These are phyloP conservation scores for Cymbopogon citratus DNA, from an alignment of 176 grass and related monocot species.

Conservation along the genomic window DNA sequence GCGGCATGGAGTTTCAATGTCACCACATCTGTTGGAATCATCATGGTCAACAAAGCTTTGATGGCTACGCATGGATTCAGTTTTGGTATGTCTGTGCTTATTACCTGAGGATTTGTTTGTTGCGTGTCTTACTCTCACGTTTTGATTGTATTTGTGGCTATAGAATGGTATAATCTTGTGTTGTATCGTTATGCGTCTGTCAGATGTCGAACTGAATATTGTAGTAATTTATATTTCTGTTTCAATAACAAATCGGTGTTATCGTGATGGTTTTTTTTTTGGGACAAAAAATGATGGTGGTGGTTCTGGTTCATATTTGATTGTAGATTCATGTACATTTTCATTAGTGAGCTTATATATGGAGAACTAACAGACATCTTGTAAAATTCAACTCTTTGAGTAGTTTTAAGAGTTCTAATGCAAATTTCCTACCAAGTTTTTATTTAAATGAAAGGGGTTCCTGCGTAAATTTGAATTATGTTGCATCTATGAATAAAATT, in stretches of 20 bases:
- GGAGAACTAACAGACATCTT: background rate
- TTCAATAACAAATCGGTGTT: background rate
- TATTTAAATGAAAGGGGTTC: background rate
- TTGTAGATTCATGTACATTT: background rate
- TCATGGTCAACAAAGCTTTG: slow-evolving; percentile 88
- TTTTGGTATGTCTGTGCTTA: slow-evolving; percentile 46
- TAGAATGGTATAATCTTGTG: background rate
- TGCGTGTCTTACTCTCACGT: background rate
- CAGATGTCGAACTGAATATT: background rate
- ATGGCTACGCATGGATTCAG: slow-evolving; percentile 77
- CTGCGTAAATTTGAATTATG: background rate
- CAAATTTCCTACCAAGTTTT: background rate
- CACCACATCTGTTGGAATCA: slow-evolving; percentile 75
- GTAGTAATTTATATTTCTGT: background rate
- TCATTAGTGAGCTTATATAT: background rate
- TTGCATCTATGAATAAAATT: background rate
- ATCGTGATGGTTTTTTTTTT: background rate
- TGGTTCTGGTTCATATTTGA: background rate
- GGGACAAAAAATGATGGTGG: background rate
- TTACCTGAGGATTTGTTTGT: background rate
- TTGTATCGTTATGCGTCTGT: background rate
- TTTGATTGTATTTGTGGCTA: slow-evolving; percentile 1
- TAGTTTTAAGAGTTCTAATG: background rate
- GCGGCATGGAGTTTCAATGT: slow-evolving; percentile 85
- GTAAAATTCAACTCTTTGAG: background rate